Percentiles rank a stretch among this genome's conserved stretches.
Conservation (phyloP, 345 rosid genomes). For the Euphorbia lathyris region DNA sequence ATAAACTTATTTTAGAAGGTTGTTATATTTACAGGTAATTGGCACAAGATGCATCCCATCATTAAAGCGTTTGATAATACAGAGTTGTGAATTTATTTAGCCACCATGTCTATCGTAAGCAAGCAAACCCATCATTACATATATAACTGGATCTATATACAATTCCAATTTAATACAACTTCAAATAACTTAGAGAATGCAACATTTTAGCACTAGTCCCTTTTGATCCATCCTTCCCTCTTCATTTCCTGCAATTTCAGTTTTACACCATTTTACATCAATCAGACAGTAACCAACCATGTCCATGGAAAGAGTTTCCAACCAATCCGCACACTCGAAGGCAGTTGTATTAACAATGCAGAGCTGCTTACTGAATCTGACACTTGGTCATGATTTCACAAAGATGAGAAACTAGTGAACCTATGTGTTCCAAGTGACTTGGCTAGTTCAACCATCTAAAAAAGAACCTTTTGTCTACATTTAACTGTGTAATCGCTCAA, state of each 20-base stretch:
- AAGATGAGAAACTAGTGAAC: not conserved
- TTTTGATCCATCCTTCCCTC: constrained; percentile 82
- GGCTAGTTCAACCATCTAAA: not conserved
- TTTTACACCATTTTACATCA: not conserved
- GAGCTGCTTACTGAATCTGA: not conserved
- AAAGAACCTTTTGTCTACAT: not conserved
- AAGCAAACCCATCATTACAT: constrained; percentile 15
- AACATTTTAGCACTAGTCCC: constrained; percentile 69
- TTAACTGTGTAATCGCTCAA: not conserved
- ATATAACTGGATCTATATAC: constrained; percentile 31
- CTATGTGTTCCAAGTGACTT: not conserved
- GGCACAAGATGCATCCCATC: not conserved
- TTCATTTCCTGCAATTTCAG: constrained; percentile 66
- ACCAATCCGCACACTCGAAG: not conserved
- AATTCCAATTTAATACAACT: constrained; percentile 22
- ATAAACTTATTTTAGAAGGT: too few relatives aligned
- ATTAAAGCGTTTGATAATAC: not conserved
- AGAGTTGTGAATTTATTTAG: constrained; percentile 32
- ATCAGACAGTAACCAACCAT: not conserved
- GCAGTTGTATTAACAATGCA: not conserved
- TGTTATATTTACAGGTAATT: not conserved
- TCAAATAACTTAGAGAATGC: constrained; percentile 50
- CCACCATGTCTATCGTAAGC: constrained; percentile 25
- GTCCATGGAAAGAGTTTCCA: not conserved
- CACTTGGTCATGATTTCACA: not conserved